Percentiles rank a stretch among this genome's conserved stretches.
phyloP scores from a whole-genome alignment of 2,329 filamentous ascomycete species.

The Madurella fahalii region DNA sequence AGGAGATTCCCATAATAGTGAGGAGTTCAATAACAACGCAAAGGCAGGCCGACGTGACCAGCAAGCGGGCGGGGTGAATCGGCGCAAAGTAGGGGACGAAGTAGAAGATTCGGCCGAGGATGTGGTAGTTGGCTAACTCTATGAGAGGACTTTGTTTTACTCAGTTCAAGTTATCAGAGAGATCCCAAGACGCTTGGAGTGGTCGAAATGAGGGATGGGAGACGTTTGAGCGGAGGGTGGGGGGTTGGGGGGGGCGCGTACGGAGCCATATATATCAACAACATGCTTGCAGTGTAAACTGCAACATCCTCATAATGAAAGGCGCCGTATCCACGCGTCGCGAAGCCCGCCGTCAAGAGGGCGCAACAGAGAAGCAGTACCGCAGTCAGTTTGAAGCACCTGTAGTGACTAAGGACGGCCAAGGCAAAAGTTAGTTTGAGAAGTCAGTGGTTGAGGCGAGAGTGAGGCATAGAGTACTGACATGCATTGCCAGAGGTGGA shows the following conservation, averaged over 20 bases:
- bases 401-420: conserved; percentile 35
- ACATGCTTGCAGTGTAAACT: conserved; percentile 39
- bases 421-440: too few relatives aligned
- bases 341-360: conserved; percentile 49
- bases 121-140: conserved; percentile 53
- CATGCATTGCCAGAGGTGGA: conserved; percentile 44
- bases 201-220: background rate
- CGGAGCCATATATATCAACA: conserved; percentile 36
- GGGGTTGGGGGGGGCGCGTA: conserved; percentile 8
- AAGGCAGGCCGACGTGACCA: conserved; percentile 37
- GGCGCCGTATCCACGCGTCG: conserved; percentile 42
- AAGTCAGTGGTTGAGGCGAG: too few relatives aligned
- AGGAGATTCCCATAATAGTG: conserved; percentile 41
- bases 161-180: background rate
- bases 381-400: conserved; percentile 46
- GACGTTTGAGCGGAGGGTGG: too few relatives aligned
- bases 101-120: conserved; percentile 53
- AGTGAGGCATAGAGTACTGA: conserved; percentile 37
- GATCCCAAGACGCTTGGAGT: too few relatives aligned
- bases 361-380: conserved; percentile 45
- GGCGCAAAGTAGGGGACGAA: conserved; percentile 54
- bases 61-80: conserved; percentile 37
- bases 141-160: conserved; percentile 35
- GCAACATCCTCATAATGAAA: conserved; percentile 42
- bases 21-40: conserved; percentile 17